Evolutionary conservation across 352 stramenopile genomes (phyloP), one percentile per base, ranked within the genome.

Genomic region (Pythium brassicae): DNA sequence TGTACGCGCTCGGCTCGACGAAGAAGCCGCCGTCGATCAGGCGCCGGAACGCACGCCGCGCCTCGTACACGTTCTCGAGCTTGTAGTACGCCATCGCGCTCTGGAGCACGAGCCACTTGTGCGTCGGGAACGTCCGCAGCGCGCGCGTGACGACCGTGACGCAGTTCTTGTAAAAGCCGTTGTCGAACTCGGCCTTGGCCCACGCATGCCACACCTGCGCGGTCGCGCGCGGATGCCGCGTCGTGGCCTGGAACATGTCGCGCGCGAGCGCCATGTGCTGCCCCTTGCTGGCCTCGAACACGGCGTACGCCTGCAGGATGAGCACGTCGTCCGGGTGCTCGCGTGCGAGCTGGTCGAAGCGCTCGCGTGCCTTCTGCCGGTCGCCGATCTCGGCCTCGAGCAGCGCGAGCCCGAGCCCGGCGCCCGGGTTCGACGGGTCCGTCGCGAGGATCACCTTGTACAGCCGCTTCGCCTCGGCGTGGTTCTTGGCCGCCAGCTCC

Each of bases 161-260:
- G 17, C 75, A 62, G 58, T 92, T 88, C 52, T 84, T 80, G 67
- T 83, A 93, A 27, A 88, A 61, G 22, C 85, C 85, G 49, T 71
- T 70, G 43, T 92, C 79, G 46, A 74, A 95, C 63, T 95, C 85
- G 45, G 83, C 78, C 61, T 95, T 89, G 25, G 78, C 85, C 83
- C 83, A 95, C 43, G 85, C 85, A 53, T 95, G 85, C 78, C 82
- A 95, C 17, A 95, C 83, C 62, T 95, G 80, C 25, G 73, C 78
- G 2, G 76, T 87, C 6, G 74, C 78, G 45, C 74, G 60, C 11
- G 68, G 63, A 50, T 87, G 75, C n/a, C 66, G 57, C 0, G 72
- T 71, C 14, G 78, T 77, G 4, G 47, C 63, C 29, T 77, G 66
- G 29, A 95, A 93, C 27, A 95, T 70, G 32, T 77, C 69, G 1